phyloP scores from a whole-genome alignment of 805 yeast genomes.

The Maudiozyma barnettii region DNA sequence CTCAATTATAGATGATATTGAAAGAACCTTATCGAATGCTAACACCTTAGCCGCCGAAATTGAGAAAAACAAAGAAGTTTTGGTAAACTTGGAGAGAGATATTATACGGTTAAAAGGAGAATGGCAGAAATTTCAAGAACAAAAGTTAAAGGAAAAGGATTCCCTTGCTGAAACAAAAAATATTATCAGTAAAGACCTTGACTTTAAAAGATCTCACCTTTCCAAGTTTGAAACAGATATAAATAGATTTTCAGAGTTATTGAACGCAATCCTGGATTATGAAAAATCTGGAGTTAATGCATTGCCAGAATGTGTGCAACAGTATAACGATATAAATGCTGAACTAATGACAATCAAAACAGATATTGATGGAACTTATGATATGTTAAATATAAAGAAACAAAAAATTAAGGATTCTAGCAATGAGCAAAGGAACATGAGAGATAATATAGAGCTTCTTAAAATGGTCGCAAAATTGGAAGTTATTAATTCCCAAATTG shows the following conservation, averaged over 20 bases:
- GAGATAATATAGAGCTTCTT: conserved; percentile 54
- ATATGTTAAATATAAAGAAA: conserved; percentile 11
- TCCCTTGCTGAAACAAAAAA: not conserved
- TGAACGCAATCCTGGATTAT: conserved; percentile 6
- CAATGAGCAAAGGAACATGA: conserved; percentile 51
- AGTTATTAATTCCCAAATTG: conserved; percentile 33
- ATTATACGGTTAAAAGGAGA: conserved; percentile 2
- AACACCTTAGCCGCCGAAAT: not conserved
- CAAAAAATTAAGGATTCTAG: conserved; percentile 45
- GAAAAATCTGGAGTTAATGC: conserved; percentile 7
- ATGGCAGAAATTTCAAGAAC: not conserved
- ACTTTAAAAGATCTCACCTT: not conserved
- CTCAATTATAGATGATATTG: conserved; percentile 16
- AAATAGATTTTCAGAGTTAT: not conserved
- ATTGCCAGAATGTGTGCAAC: conserved; percentile 12
- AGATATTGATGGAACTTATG: conserved; percentile 12
- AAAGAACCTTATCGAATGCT: conserved; percentile 11
- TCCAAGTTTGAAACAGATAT: not conserved
- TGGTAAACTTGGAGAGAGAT: conserved; percentile 7
- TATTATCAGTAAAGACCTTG: conserved; percentile 2
- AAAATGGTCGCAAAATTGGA: conserved; percentile 34
- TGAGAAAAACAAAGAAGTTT: conserved; percentile 7
- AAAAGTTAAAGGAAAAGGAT: not conserved
- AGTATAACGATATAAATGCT: conserved; percentile 14
- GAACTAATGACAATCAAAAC: conserved; percentile 14